Conservation (phyloP, 148 eudicot species). For the Silene conica region DNA sequence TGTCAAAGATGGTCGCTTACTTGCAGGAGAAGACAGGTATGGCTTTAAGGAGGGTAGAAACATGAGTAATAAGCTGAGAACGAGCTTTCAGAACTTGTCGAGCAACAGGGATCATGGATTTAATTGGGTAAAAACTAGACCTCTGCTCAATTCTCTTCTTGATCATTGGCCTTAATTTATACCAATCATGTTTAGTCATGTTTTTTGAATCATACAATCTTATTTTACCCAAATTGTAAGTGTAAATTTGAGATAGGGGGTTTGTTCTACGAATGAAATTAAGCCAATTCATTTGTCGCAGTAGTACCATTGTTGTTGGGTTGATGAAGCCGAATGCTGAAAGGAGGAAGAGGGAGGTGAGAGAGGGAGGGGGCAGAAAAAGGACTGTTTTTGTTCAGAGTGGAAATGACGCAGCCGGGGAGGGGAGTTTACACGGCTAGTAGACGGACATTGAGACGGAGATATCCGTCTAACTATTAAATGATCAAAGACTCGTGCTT, state of each 20-base stretch:
- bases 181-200: slow-evolving; percentile 41
- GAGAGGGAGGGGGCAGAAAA: too few relatives aligned
- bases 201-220: slow-evolving; percentile 23
- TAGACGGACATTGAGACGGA: too few relatives aligned
- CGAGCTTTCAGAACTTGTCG: slow-evolving; percentile 59
- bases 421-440: too few relatives aligned
- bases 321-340: background rate
- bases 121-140: slow-evolving; percentile 54
- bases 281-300: slow-evolving; percentile 10
- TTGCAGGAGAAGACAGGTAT: slow-evolving; percentile 69
- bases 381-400: too few relatives aligned
- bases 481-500: too few relatives aligned
- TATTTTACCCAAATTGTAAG: slow-evolving; percentile 5
- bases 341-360: background rate
- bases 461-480: too few relatives aligned
- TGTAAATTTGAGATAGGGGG: background rate
- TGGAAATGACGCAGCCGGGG: too few relatives aligned
- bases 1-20: slow-evolving; percentile 29
- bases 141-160: slow-evolving; percentile 62
- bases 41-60: slow-evolving; percentile 52
- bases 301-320: slow-evolving; percentile 1
- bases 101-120: slow-evolving; percentile 64
- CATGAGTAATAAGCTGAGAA: slow-evolving; percentile 47
- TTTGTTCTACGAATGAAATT: slow-evolving; percentile 5
- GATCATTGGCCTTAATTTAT: slow-evolving; percentile 72